Evolutionary conservation across 2,329 filamentous ascomycete genomes (phyloP).

Genomic region (Calycina herbarum): DNA sequence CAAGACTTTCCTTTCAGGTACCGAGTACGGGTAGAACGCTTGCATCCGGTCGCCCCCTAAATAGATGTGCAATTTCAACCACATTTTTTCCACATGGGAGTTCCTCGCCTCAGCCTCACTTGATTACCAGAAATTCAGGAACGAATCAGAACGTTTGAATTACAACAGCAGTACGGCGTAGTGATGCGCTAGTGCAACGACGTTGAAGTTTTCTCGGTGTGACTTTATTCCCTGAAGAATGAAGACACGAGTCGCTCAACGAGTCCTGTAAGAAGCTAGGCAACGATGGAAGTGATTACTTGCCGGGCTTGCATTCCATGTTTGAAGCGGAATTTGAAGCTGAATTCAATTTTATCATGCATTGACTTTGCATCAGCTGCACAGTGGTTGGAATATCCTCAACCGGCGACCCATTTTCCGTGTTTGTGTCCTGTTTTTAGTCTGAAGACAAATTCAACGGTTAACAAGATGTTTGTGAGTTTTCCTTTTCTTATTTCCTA

Average conservation of each 20-base stretch:
- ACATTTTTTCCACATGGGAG: background rate
- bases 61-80: conserved; percentile 1
- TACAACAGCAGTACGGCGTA: background rate
- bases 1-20: background rate
- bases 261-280: background rate
- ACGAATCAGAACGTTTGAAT: background rate
- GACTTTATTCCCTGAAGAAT: background rate
- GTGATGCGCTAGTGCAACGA: background rate
- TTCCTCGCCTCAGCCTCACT: conserved; percentile 4
- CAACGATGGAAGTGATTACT: background rate
- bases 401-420: background rate
- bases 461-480: too few relatives aligned
- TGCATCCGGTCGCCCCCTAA: background rate
- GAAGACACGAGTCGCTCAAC: background rate
- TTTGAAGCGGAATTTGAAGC: background rate
- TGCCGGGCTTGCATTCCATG: background rate
- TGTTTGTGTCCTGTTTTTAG: too few relatives aligned
- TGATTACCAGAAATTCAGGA: background rate
- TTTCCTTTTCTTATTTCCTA: too few relatives aligned
- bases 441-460: too few relatives aligned
- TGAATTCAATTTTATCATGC: background rate
- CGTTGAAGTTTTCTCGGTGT: background rate
- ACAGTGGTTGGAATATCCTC: background rate
- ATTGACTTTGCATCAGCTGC: background rate
- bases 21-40: background rate